Percentiles rank a stretch among this genome's conserved stretches.
Evolutionary conservation across 371 early-diverging fungal genomes (phyloP).

Genomic region (Apophysomyces ossiformis): DNA sequence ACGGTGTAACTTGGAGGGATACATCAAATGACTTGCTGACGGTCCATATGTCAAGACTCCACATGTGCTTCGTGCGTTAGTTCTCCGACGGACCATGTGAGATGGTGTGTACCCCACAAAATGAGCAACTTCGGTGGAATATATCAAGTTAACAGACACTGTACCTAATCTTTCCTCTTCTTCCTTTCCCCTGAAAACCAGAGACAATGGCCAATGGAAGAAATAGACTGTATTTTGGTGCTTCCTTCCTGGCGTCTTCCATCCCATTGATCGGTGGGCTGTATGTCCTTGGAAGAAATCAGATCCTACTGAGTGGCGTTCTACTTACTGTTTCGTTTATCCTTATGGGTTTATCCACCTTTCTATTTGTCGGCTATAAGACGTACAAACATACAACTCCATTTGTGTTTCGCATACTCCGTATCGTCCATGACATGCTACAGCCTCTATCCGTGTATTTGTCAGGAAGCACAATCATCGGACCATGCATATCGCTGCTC

Average conservation of each 20-base stretch:
- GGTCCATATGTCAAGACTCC: neutral
- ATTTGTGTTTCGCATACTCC: slow-evolving; percentile 24
- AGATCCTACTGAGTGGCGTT: slow-evolving; percentile 9
- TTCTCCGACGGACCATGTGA: slow-evolving; percentile 6
- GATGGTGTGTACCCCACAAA: slow-evolving; percentile 2
- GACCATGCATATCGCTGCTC: slow-evolving; percentile 34
- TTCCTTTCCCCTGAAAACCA: neutral
- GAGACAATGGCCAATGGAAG: slow-evolving; percentile 19
- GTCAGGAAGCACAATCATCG: slow-evolving; percentile 32
- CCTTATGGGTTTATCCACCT: slow-evolving; percentile 27
- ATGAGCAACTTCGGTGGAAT: neutral
- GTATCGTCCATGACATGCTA: slow-evolving; percentile 20
- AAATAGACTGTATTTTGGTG: slow-evolving; percentile 20
- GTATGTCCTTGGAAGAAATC: slow-evolving; percentile 18
- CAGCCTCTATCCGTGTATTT: slow-evolving; percentile 32
- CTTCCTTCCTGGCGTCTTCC: slow-evolving; percentile 18
- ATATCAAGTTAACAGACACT: no score
- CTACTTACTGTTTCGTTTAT: slow-evolving; percentile 17
- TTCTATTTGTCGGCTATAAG: slow-evolving; percentile 32
- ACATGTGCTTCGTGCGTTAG: neutral
- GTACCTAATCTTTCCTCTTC: neutral
- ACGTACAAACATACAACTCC: slow-evolving; percentile 38
- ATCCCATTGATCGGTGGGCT: slow-evolving; percentile 17
- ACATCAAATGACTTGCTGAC: slow-evolving; percentile 3
- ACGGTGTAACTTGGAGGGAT: neutral